Evolutionary conservation across 805 yeast genomes (phyloP), one percentile per base, ranked within the genome.

Genomic region (Yarrowia sp.): DNA sequence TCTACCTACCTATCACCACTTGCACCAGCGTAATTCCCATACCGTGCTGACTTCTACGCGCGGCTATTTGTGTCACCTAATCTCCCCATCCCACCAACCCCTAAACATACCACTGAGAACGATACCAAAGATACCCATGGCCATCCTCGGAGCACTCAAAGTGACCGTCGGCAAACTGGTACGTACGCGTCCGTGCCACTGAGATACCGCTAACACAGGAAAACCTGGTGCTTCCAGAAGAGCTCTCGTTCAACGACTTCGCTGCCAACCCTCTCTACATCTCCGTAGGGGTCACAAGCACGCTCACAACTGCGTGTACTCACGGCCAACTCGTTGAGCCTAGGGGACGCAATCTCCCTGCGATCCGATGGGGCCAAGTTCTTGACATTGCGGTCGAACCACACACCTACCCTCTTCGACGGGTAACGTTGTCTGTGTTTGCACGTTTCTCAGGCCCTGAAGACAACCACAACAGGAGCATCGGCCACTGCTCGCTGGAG

Each of bases 151-250:
- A 14, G 19, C 58, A 14, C 58, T 49, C 3, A n/a, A 16, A 13
- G 58, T 49, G 41, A 22, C 27, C 9, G 58, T 49, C 3, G 58
- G 33, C 3, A 6, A 24, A 33, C 41, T 49, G 32, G 58, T 49
- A 49, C 13, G 58, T 33, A 14, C 16, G 13, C 12, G 12, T 2
- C 19, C 8, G 29, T 22, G 10, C 35, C 8, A 3, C 5, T 5
- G 41, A 33, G 58, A 49, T 49, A 47, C 55, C 58, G 12, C 58
- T 49, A 49, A 49, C 58, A 4, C 58, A 49, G 58, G 41, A 32
- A 5, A 35, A 49, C 14, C 58, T 49, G 38, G 58, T 49, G 22
- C 33, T 49, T 24, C 58, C 58, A 24, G 41, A n/a, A n/a, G n/a
- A n/a, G n/a, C n/a, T n/a, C n/a, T n/a, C n/a, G n/a, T n/a, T n/a